A percentile compares a stretch with the other conserved stretches of the same genome.
phyloP scores from a whole-genome alignment of 192 early-diverging fungal species.

The Dispira simplex region DNA sequence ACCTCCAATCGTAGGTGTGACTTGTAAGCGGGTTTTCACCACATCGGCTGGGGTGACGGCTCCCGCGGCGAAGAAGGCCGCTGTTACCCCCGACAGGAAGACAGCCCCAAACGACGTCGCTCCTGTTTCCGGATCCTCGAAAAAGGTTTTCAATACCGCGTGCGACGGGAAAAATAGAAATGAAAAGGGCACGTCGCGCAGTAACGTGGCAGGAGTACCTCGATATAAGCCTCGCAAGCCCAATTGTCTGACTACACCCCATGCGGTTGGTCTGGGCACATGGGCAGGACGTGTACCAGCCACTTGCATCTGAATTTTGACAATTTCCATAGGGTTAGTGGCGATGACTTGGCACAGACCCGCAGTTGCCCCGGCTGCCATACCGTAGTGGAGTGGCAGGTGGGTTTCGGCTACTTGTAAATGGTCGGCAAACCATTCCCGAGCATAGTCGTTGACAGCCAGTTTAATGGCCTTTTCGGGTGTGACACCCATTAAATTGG shows the following conservation, averaged over 20 bases:
- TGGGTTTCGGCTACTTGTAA: slow-evolving; percentile 15
- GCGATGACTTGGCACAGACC: slow-evolving; percentile 38
- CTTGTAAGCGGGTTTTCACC: slow-evolving; percentile 35
- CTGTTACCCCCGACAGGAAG: slow-evolving; percentile 32
- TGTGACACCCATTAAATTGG: slow-evolving; percentile 33
- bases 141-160: slow-evolving; percentile 23
- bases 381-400: slow-evolving; percentile 25
- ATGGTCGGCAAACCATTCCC: slow-evolving; percentile 23
- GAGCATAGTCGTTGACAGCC: slow-evolving; percentile 32
- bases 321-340: slow-evolving; percentile 42
- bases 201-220: slow-evolving; percentile 25
- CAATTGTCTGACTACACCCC: slow-evolving; percentile 22
- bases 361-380: slow-evolving; percentile 32
- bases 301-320: slow-evolving; percentile 37
- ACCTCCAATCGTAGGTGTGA: slow-evolving; percentile 19
- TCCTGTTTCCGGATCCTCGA: slow-evolving; percentile 17
- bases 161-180: slow-evolving; percentile 34
- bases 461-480: slow-evolving; percentile 45
- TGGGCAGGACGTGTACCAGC: slow-evolving; percentile 13
- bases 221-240: slow-evolving; percentile 30
- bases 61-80: slow-evolving; percentile 27
- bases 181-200: slow-evolving; percentile 35
- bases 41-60: slow-evolving; percentile 28
- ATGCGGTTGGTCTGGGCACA: slow-evolving; percentile 16
- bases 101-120: slow-evolving; percentile 32